Conservation (phyloP, 345 rosid genomes). For the Acer yangbiense region DNA sequence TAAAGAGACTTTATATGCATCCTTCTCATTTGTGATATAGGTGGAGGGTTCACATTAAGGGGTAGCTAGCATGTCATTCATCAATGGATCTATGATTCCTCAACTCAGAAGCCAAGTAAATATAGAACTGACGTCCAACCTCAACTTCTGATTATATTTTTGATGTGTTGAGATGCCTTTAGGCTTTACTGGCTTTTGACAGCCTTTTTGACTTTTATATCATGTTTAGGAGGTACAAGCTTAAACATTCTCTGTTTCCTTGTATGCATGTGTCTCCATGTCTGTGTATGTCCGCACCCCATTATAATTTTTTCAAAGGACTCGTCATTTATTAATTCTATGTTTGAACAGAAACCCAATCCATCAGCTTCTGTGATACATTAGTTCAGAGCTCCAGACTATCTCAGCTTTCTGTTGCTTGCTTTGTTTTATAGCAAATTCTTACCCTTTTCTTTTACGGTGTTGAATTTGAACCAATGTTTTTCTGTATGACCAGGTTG, state of each 20-base stretch:
- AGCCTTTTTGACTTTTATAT: background rate
- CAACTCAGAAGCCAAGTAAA: background rate
- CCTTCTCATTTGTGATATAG: background rate
- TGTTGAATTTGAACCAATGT: background rate
- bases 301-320: too few species aligned
- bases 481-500: conserved; percentile 52
- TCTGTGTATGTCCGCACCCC: background rate
- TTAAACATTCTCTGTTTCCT: background rate
- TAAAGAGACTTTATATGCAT: background rate
- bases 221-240: background rate
- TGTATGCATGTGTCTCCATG: background rate
- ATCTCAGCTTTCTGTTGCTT: background rate
- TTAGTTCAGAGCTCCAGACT: background rate
- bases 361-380: background rate
- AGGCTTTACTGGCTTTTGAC: background rate
- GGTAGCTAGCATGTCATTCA: background rate
- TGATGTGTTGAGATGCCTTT: background rate
- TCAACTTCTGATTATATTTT: background rate
- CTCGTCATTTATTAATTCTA: background rate
- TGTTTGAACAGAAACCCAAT: background rate
- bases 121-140: background rate
- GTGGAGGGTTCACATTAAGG: background rate
- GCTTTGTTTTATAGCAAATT: background rate
- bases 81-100: background rate
- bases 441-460: background rate